Conservation (phyloP, 805 yeast species). For the Ogataea philodendri region DNA sequence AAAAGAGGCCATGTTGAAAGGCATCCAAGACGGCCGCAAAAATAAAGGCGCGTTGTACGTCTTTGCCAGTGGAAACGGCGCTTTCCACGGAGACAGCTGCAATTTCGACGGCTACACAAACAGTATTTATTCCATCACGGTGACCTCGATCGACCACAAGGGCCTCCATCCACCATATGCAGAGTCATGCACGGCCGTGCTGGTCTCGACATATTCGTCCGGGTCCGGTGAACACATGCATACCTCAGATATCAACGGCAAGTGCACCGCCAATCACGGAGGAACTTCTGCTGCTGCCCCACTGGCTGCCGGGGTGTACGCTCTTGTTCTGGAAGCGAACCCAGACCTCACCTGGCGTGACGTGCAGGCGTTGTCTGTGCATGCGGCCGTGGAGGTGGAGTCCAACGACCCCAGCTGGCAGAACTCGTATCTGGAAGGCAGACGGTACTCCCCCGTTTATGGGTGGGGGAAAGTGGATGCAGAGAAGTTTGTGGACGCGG, state of each 20-base stretch:
- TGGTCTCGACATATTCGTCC: conserved; percentile 90
- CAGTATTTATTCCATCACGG: conserved; percentile 90
- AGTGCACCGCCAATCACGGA: conserved; percentile 77
- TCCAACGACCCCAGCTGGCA: conserved; percentile 73
- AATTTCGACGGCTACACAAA: conserved; percentile 97
- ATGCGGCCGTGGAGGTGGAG: conserved; percentile 67
- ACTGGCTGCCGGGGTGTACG: conserved; percentile 91
- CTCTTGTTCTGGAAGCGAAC: conserved; percentile 77
- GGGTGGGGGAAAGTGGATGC: conserved; percentile 95
- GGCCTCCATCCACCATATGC: conserved; percentile 88
- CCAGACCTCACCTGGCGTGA: conserved; percentile 95
- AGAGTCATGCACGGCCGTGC: conserved; percentile 91
- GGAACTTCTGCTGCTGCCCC: conserved; percentile 99
- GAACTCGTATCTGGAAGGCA: conserved; percentile 56
- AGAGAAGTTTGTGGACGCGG: conserved; percentile 64
- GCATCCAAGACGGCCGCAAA: conserved; percentile 76
- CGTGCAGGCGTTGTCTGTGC: conserved; percentile 77
- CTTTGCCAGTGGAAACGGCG: conserved; percentile 97
- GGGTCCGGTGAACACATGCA: conserved; percentile 88
- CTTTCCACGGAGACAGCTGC: conserved; percentile 77
- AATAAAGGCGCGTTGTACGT: conserved; percentile 86
- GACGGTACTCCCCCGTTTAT: conserved; percentile 75
- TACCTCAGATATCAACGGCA: conserved; percentile 72
- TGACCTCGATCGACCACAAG: conserved; percentile 85
- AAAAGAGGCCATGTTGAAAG: conserved; percentile 78